A percentile compares a stretch with the other conserved stretches of the same genome.
Conservation (phyloP, 164 flowering plant genomes). For the Warburgia ugandensis region DNA sequence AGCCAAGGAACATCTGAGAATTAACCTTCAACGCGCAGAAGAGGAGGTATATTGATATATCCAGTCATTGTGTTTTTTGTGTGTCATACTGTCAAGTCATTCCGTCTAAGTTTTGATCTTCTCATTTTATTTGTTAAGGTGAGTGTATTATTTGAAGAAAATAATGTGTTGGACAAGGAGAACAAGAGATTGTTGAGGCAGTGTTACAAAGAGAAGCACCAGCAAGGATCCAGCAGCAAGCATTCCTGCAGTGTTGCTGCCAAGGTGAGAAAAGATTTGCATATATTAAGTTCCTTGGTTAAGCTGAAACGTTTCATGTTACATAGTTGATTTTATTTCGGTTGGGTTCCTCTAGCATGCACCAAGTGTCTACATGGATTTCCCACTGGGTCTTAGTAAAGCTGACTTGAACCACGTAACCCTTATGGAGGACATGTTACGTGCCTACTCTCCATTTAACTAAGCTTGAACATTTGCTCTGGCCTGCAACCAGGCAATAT, state of each 20-base stretch:
- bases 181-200: constrained; percentile 54
- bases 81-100: neutral
- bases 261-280: constrained; percentile 42
- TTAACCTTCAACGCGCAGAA: constrained; percentile 66
- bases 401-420: too few relatives aligned
- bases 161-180: constrained; percentile 54
- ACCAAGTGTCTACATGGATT: too few relatives aligned
- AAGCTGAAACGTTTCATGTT: too few relatives aligned
- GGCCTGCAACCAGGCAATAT: too few relatives aligned
- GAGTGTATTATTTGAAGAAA: constrained; percentile 49
- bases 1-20: constrained; percentile 56
- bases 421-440: too few relatives aligned
- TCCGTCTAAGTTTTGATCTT: neutral
- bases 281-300: too few relatives aligned
- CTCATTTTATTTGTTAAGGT: constrained; percentile 29
- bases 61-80: neutral
- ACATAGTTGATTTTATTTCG: too few relatives aligned
- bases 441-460: too few relatives aligned
- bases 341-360: too few relatives aligned
- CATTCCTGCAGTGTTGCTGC: constrained; percentile 38
- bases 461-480: too few relatives aligned
- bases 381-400: too few relatives aligned
- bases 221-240: constrained; percentile 45
- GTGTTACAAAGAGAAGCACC: constrained; percentile 29
- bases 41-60: constrained; percentile 82